Percentiles rank a stretch among this genome's conserved stretches.
These are phyloP conservation scores for Paraurostyla sp. DNA, from an alignment of 73 alveolate genomes.

Conservation along the genomic window DNA sequence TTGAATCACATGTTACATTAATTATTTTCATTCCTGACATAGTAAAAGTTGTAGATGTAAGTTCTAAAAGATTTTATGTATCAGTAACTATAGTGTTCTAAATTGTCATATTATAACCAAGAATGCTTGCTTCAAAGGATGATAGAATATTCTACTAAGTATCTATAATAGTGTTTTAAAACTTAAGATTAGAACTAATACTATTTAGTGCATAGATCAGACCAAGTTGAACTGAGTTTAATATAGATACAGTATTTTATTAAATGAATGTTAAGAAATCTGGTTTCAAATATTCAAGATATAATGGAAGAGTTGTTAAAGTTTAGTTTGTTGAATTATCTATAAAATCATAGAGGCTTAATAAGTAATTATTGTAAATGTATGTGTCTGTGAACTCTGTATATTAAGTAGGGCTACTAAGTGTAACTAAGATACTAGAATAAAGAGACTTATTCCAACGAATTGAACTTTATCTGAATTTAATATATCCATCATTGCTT, in stretches of 20 bases:
- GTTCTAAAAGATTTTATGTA: conserved; percentile 1
- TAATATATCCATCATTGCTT: conserved; percentile 50
- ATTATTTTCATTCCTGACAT: not conserved
- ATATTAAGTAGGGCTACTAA: conserved; percentile 29
- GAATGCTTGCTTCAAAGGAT: conserved; percentile 25
- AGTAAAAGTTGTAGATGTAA: conserved; percentile 28
- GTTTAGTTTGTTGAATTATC: not conserved
- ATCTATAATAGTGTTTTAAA: not conserved
- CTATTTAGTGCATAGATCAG: conserved; percentile 44
- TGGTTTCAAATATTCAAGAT: not conserved
- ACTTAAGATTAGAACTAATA: conserved; percentile 25
- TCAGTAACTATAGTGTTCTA: conserved; percentile 14
- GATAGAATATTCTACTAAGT: conserved; percentile 12
- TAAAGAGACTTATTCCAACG: conserved; percentile 27
- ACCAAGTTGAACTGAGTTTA: conserved; percentile 27
- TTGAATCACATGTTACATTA: not conserved
- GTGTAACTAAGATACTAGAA: conserved; percentile 23
- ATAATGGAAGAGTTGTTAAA: not conserved
- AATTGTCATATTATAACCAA: not conserved
- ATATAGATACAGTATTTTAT: not conserved
- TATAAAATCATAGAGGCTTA: conserved; percentile 14
- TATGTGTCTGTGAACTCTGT: conserved; percentile 19
- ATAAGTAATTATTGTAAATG: not conserved
- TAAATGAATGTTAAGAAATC: not conserved
- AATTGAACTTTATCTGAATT: conserved; percentile 12